Base-by-base conservation (phyloP, 2,329 filamentous ascomycete species). In the Ophiostoma sp. region DNA sequence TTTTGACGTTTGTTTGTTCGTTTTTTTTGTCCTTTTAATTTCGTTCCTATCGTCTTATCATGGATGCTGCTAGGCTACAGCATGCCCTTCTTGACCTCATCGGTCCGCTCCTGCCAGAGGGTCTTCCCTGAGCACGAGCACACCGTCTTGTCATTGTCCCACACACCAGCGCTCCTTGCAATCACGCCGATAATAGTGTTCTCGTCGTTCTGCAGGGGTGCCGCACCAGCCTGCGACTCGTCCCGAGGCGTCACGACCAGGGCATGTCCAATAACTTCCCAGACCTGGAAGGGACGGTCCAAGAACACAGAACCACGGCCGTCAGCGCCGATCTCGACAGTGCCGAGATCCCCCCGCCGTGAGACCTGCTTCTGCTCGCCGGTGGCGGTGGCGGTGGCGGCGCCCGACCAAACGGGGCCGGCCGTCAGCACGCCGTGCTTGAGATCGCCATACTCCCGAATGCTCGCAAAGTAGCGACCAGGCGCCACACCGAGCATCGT, bases 61-160 rank as follows among this genome's bases (percentile, higher is more conserved):
- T 48, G 9, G 25, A 2, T 17, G 36, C 36, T 28, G 15, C 55
- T 36, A 12, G 25, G 15, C 64, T 61, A 98, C 78, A 96, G 84
- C 93, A 99, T 98, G 2, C 96, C 96, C 84, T 93, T 95, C 77
- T 88, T 87, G 57, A 95, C 90, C 84, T 97, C 93, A 79, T 98
- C 95, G 83, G 91, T 91, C 78, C 96, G 90, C 86, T 99, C 96
- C 83, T 99, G 93, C 96, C 96, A 99, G 12, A 99, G 89, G 73
- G 95, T 98, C 89, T 98, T 98, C 3, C 96, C 96, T 50, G 94
- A 97, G 83, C 96, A 99, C 66, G 94, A 97, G 82, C 96, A 99
- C 6, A 99, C 95, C 63, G 93, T 97, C 87, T 98, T 99, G 81
- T 98, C 94, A 79, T 99, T 97, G 82, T 98, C 95, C 96, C 96